phyloP scores from a whole-genome alignment of 2,329 filamentous ascomycete genomes.

The Sclerotinia borealis region DNA sequence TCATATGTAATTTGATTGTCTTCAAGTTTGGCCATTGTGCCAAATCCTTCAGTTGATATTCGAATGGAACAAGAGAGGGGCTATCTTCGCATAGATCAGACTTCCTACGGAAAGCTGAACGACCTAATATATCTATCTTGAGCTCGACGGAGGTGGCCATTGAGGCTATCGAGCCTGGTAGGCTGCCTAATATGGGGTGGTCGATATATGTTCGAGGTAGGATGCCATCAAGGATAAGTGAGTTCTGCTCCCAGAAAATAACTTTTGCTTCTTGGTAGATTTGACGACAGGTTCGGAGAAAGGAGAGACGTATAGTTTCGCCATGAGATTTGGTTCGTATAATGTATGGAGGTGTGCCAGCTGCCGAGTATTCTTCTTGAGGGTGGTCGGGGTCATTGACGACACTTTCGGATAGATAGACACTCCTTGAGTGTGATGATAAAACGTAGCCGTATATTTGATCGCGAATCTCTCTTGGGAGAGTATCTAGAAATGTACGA shows the following conservation, averaged over 20 bases:
- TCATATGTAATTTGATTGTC: constrained; percentile 9
- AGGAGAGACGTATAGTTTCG: constrained; percentile 7
- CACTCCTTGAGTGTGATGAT: constrained; percentile 1
- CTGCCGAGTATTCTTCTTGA: background rate
- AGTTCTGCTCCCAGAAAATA: constrained; percentile 11
- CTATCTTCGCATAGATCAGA: background rate
- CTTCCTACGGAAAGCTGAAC: constrained; percentile 5
- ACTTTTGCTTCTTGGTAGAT: constrained; percentile 9
- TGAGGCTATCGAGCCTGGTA: constrained; percentile 1
- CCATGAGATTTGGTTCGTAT: constrained; percentile 6
- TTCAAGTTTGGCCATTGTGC: constrained; percentile 11
- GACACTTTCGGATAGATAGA: constrained; percentile 3
- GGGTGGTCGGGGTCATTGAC: constrained; percentile 1
- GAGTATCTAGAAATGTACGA: constrained; percentile 7
- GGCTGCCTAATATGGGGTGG: background rate
- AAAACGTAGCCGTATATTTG: constrained; percentile 13
- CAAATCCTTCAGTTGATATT: constrained; percentile 9
- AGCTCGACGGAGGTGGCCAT: constrained; percentile 7
- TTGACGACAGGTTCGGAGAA: constrained; percentile 12
- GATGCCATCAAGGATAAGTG: constrained; percentile 8
- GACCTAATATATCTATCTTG: constrained; percentile 7
- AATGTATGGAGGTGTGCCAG: constrained; percentile 4
- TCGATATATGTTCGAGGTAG: constrained; percentile 5
- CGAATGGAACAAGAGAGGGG: constrained; percentile 6
- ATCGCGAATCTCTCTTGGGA: constrained; percentile 13